These are phyloP conservation scores for Coniochaeta hoffmannii DNA, from an alignment of 2,329 filamentous ascomycete genomes.

Conservation along the genomic window DNA sequence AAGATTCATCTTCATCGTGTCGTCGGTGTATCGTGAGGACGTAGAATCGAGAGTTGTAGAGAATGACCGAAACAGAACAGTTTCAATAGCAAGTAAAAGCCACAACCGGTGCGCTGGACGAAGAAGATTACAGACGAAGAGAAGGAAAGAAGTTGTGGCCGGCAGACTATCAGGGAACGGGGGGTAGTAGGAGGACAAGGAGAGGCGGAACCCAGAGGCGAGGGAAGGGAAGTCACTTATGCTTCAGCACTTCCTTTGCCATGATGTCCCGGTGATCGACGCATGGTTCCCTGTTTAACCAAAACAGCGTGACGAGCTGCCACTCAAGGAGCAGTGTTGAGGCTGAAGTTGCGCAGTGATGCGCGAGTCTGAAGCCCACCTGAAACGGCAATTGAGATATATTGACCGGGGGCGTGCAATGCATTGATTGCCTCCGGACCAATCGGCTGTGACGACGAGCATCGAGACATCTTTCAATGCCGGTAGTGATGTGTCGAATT, in stretches of 20 bases:
- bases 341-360: constrained; percentile 7
- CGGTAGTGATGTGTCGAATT: neutral
- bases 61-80: constrained; percentile 11
- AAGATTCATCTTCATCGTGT: constrained; percentile 36
- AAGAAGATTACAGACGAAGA: constrained; percentile 12
- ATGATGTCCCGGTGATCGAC: neutral
- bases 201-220: constrained; percentile 3
- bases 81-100: constrained; percentile 12
- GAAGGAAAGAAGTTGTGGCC: constrained; percentile 4
- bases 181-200: neutral
- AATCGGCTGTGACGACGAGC: constrained; percentile 7
- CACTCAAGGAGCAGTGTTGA: neutral
- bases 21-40: constrained; percentile 2
- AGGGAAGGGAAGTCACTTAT: constrained; percentile 6
- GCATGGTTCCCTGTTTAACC: constrained; percentile 1
- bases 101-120: constrained; percentile 20
- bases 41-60: constrained; percentile 1
- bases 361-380: constrained; percentile 18
- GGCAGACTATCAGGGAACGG: constrained; percentile 6
- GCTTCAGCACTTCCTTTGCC: constrained; percentile 3
- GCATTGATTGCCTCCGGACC: constrained; percentile 12
- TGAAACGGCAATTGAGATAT: constrained; percentile 16
- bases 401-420: constrained; percentile 17
- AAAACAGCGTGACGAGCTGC: neutral
- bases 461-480: neutral